These are phyloP conservation scores for Herpetospermum pedunculosum DNA, from an alignment of 306 rosid genomes.

Conservation along the genomic window DNA sequence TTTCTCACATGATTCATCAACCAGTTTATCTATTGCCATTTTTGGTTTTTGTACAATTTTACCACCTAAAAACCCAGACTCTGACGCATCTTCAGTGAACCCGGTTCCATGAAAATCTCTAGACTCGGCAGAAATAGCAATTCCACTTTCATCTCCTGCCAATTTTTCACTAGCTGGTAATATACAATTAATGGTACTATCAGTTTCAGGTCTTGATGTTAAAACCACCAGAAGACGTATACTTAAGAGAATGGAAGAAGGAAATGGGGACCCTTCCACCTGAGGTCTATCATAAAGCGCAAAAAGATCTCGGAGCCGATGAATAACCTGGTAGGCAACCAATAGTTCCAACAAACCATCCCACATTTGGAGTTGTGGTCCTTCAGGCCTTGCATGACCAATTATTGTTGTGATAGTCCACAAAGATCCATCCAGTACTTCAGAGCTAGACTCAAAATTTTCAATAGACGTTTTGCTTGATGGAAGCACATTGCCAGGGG, in stretches of 20 bases:
- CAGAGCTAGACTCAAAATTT: conserved; percentile 73
- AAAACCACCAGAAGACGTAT: conserved; percentile 68
- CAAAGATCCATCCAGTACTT: conserved; percentile 72
- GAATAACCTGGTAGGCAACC: conserved; percentile 83
- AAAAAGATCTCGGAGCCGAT: conserved; percentile 85
- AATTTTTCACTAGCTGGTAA: conserved; percentile 23
- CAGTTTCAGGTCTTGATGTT: conserved; percentile 62
- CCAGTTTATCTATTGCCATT: conserved; percentile 69
- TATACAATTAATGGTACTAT: conserved; percentile 58
- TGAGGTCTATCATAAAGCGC: conserved; percentile 98
- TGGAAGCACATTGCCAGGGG: conserved; percentile 42
- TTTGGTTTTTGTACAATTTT: conserved; percentile 42
- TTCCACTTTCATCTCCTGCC: conserved; percentile 33
- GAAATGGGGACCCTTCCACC: conserved; percentile 90
- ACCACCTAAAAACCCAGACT: conserved; percentile 26
- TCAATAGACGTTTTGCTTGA: conserved; percentile 70
- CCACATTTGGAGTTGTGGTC: conserved; percentile 85
- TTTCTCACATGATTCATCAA: conserved; percentile 34
- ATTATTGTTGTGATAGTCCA: conserved; percentile 71
- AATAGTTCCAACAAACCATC: conserved; percentile 86
- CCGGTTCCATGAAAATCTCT: conserved; percentile 21
- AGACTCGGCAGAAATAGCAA: conserved; percentile 29
- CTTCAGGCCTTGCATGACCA: conserved; percentile 68
- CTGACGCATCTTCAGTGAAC: conserved; percentile 33
- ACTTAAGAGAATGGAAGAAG: conserved; percentile 72